These are phyloP conservation scores for Macadamia tetraphylla DNA, from an alignment of 164 flowering plant species.

Conservation along the genomic window DNA sequence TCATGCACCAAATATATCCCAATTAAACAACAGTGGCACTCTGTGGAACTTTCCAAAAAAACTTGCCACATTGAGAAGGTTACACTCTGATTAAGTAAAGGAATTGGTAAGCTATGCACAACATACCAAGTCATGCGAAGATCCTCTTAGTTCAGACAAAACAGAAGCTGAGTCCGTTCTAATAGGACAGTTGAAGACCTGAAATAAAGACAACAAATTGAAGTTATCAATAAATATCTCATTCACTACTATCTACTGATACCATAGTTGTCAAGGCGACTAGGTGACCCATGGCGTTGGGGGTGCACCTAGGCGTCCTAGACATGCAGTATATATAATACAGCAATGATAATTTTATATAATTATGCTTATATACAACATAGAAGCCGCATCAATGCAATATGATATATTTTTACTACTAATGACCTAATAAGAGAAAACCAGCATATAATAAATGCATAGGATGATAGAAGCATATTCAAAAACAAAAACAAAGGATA, in stretches of 20 bases:
- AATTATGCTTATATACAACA: no score
- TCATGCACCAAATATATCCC: neutral
- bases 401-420: no score
- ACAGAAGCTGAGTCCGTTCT: conserved; percentile 79
- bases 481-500: no score
- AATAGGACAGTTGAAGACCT: conserved; percentile 96
- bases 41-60: neutral
- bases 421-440: no score
- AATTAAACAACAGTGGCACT: neutral
- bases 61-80: neutral
- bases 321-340: no score
- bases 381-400: no score
- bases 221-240: neutral
- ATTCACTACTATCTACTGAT: neutral
- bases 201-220: conserved; percentile 16
- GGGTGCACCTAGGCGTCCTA: no score
- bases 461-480: no score
- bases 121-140: conserved; percentile 94
- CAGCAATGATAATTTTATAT: no score
- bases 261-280: no score
- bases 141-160: conserved; percentile 68
- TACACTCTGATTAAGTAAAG: neutral
- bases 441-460: no score
- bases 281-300: no score
- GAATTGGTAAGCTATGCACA: neutral